Evolutionary conservation across 2,329 filamentous ascomycete genomes (phyloP).

Genomic region (Cladosporium colombiae): DNA sequence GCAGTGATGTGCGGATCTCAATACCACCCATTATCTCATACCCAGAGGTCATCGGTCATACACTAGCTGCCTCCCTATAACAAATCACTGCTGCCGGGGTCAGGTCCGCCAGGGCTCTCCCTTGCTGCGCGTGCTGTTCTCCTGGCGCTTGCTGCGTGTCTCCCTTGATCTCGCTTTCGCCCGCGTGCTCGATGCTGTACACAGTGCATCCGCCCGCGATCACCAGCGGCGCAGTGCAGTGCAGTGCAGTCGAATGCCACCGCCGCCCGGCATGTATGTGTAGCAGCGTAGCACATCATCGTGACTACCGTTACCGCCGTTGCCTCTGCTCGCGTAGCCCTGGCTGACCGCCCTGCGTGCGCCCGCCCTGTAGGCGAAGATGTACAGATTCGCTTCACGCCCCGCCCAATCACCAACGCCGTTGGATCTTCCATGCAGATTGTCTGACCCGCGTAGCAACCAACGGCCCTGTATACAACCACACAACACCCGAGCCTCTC

Average conservation of each 20-base stretch:
- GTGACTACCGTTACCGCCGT: neutral
- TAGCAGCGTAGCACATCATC: neutral
- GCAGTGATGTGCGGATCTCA: conserved; percentile 2
- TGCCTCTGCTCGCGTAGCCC: neutral
- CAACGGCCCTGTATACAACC: conserved; percentile 19
- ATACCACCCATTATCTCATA: conserved; percentile 4
- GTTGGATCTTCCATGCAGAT: conserved; percentile 8
- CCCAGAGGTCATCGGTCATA: conserved; percentile 4
- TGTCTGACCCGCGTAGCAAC: conserved; percentile 15
- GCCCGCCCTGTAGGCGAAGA: neutral
- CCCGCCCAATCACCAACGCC: conserved; percentile 3
- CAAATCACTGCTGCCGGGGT: neutral
- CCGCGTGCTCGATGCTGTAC: neutral
- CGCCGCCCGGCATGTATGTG: neutral
- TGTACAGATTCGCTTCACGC: neutral
- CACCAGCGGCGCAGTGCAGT: neutral
- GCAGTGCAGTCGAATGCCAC: neutral
- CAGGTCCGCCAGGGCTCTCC: neutral
- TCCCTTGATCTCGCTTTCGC: neutral
- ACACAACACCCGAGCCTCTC: neutral
- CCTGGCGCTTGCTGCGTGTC: neutral
- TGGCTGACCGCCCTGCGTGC: neutral
- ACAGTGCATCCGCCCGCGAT: conserved; percentile 1
- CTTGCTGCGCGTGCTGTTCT: neutral
- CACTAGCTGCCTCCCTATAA: conserved; percentile 3